Evolutionary conservation across 2,329 filamentous ascomycete genomes (phyloP), one percentile per base, ranked within the genome.

Genomic region (Calonectria pteridis): DNA sequence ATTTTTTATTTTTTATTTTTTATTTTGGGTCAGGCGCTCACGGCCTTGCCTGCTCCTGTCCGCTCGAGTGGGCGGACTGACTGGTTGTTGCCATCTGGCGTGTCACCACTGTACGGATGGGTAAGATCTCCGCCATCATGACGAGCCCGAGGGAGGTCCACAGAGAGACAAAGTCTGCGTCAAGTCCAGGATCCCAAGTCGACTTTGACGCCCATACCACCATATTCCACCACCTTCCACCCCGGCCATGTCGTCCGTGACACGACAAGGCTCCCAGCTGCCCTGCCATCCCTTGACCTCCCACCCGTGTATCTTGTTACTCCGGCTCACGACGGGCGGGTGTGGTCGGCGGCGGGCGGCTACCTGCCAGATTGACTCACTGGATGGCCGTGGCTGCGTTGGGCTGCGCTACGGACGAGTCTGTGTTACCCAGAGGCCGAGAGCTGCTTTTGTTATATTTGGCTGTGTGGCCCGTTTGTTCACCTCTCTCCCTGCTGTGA

Each of bases 401-500:
- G 65, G 28, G 46, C 40, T 64, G 55, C 37, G 65, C 46, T 67
- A 49, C 55, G 35, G 59, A 67, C 16, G 49, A 65, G 71, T 31
- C 49, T 69, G 71, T 69, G 71, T 73, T 68, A 69, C 71, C 59
- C 26, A 35, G 66, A 59, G 9, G 53, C 37, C 53, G 37, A 35
- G 66, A 51, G 49, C 33, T 64, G 55, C 53, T 59, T 49, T 72
- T 64, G 29, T 69, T 69, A 69, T 69, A 72, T 69, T 59, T 72
- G 46, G 55, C 49, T 51, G 13, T 26, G 65, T 55, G 70, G 31
- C 37, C 65, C 23, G 49, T 55, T 35, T 31, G 43, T 9, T 18
- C n/a, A 46, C 18, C 43, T 46, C n/a, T 46, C n/a, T 29, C n/a
- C 65, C 33, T 64, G 59, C 37, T 66, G 26, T 46, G 18, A 46